phyloP scores from a whole-genome alignment of 2,329 filamentous ascomycete species.

The Xylariaceae sp. region DNA sequence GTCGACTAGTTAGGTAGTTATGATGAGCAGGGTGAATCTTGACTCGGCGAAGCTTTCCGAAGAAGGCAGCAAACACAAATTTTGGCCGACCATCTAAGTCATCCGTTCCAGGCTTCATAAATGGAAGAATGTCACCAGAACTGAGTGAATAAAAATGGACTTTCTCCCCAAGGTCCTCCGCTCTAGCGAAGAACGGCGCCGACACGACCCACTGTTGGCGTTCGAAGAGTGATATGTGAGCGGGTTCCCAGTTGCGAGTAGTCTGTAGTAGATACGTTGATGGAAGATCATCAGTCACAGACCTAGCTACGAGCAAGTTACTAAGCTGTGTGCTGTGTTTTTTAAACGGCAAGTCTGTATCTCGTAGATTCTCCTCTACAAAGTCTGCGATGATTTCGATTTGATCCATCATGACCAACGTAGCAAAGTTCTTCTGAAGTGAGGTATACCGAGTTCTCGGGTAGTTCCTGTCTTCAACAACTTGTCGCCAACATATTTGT shows the following conservation, averaged over 20 bases:
- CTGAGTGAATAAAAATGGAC: constrained; percentile 1
- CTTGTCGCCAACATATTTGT: not conserved
- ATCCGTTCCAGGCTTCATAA: not conserved
- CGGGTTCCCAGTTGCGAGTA: not conserved
- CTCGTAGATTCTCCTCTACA: not conserved
- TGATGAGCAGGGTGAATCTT: constrained; percentile 1
- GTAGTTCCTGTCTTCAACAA: not conserved
- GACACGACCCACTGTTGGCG: not conserved
- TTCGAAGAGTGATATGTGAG: not conserved
- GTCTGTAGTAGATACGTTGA: not conserved
- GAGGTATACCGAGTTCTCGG: not conserved
- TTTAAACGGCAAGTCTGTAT: not conserved
- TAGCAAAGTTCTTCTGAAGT: not conserved
- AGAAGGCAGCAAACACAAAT: not conserved
- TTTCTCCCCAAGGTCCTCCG: constrained; percentile 1
- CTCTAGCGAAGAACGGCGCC: not conserved
- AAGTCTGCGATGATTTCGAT: not conserved
- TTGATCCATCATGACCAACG: not conserved
- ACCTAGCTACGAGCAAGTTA: not conserved
- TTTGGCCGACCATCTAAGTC: not conserved
- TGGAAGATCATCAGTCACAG: not conserved
- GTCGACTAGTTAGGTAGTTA: not conserved
- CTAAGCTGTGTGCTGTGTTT: not conserved
- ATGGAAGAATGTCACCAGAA: not conserved
- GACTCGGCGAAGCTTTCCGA: not conserved